These are phyloP conservation scores for Podila verticillata DNA, from an alignment of 192 early-diverging fungal genomes.

Conservation along the genomic window DNA sequence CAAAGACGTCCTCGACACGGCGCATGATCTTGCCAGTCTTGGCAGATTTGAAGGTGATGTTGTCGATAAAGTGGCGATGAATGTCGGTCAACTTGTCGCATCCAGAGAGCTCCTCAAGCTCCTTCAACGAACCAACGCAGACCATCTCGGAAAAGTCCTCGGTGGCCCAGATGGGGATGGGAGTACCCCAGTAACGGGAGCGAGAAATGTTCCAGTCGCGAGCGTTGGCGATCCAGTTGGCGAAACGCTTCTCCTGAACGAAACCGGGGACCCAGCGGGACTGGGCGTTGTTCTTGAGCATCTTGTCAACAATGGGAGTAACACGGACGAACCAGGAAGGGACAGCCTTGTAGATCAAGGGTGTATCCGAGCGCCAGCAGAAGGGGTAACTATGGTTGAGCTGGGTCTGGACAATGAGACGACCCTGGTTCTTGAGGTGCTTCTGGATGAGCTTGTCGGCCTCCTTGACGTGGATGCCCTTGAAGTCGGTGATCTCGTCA, in stretches of 20 bases:
- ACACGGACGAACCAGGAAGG: conserved; percentile 99
- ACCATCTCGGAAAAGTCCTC: conserved; percentile 87
- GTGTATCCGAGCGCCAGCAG: conserved; percentile 98
- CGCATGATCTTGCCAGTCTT: conserved; percentile 84
- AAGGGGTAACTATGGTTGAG: conserved; percentile 95
- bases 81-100: conserved; percentile 87
- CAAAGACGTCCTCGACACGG: conserved; percentile 96
- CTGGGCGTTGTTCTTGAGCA: conserved; percentile 86
- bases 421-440: conserved; percentile 80
- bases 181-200: conserved; percentile 99
- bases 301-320: conserved; percentile 80
- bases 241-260: conserved; percentile 97
- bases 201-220: conserved; percentile 99
- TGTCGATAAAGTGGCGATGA: conserved; percentile 97
- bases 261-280: conserved; percentile 96
- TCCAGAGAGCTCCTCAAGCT: conserved; percentile 91
- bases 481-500: conserved; percentile 78
- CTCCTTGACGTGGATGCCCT: conserved; percentile 90
- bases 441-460: conserved; percentile 98
- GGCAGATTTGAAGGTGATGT: conserved; percentile 96
- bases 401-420: conserved; percentile 92
- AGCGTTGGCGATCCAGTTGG: conserved; percentile 95
- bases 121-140: conserved; percentile 90
- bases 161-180: conserved; percentile 97
- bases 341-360: conserved; percentile 96